These are phyloP conservation scores for Aspergillus hortae DNA, from an alignment of 2,329 filamentous ascomycete genomes.

Conservation along the genomic window DNA sequence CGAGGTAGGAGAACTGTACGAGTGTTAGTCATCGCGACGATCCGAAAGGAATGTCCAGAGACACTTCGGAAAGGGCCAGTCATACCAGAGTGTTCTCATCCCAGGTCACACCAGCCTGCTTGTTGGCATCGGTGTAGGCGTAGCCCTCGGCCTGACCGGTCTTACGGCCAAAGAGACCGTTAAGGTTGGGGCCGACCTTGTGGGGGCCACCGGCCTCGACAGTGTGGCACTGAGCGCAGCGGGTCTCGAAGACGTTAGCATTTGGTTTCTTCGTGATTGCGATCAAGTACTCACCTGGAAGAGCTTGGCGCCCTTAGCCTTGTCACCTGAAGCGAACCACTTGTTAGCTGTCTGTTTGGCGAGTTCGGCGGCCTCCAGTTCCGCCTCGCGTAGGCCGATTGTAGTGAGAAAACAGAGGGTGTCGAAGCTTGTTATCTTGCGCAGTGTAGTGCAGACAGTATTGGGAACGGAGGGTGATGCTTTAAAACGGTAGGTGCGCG, in stretches of 20 bases:
- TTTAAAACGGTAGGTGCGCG: too few species aligned
- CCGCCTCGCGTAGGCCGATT: constrained; percentile 22
- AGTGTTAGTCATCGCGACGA: constrained; percentile 9
- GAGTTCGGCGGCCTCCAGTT: constrained; percentile 17
- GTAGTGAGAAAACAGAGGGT: constrained; percentile 19
- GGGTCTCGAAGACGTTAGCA: constrained; percentile 54
- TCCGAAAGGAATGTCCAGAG: too few species aligned
- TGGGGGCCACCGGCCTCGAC: constrained; percentile 84
- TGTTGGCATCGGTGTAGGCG: constrained; percentile 99
- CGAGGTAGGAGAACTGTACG: constrained; percentile 86
- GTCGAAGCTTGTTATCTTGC: constrained; percentile 22
- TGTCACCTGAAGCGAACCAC: constrained; percentile 62
- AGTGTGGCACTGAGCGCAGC: constrained; percentile 98
- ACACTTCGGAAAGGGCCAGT: constrained; percentile 5
- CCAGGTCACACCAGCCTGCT: constrained; percentile 91
- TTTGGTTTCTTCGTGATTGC: not conserved
- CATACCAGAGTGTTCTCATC: constrained; percentile 77
- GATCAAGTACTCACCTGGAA: constrained; percentile 66
- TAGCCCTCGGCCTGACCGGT: constrained; percentile 87
- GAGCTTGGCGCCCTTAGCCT: constrained; percentile 95
- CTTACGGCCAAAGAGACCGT: constrained; percentile 97
- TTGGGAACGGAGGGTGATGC: not conserved
- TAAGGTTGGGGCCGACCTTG: constrained; percentile 96
- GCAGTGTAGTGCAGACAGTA: not conserved
- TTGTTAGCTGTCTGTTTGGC: constrained; percentile 25